Evolutionary conservation across 345 rosid genomes (phyloP).

Genomic region (Euphorbia lathyris): DNA sequence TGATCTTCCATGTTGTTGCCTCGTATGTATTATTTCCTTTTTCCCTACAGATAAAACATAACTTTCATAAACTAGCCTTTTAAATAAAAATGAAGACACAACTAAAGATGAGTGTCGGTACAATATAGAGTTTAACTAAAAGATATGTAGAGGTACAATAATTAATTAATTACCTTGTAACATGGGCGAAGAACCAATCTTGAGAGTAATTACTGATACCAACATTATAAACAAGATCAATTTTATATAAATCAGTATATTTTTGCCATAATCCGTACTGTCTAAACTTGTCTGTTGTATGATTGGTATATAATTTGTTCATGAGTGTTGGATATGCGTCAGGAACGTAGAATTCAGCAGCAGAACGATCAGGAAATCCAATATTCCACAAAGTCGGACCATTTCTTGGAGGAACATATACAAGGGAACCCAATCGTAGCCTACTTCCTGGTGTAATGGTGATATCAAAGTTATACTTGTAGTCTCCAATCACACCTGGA

Average conservation of each 20-base stretch:
- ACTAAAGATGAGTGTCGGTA: too few species aligned
- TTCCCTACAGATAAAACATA: constrained; percentile 44
- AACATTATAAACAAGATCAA: constrained; percentile 15
- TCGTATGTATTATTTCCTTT: constrained; percentile 27
- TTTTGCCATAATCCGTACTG: constrained; percentile 28
- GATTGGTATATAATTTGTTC: constrained; percentile 34
- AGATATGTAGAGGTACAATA: too few species aligned
- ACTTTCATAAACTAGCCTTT: too few species aligned
- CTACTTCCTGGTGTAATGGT: constrained; percentile 43
- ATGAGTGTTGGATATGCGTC: constrained; percentile 50
- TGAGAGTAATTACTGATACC: constrained; percentile 4
- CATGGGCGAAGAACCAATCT: constrained; percentile 87
- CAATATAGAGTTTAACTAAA: too few species aligned
- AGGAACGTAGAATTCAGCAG: constrained; percentile 71
- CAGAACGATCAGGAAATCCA: constrained; percentile 72
- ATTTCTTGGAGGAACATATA: constrained; percentile 54
- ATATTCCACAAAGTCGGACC: constrained; percentile 90
- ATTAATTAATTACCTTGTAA: constrained; percentile 43
- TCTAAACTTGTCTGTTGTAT: constrained; percentile 32
- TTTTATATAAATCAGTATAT: constrained; percentile 16
- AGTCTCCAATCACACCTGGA: constrained; percentile 68
- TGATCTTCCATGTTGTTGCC: constrained; percentile 69
- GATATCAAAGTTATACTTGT: constrained; percentile 36
- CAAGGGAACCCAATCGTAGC: constrained; percentile 40
- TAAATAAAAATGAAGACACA: too few species aligned